These are phyloP conservation scores for Skeletonema potamos DNA, from an alignment of 108 stramenopile species.

Conservation along the genomic window DNA sequence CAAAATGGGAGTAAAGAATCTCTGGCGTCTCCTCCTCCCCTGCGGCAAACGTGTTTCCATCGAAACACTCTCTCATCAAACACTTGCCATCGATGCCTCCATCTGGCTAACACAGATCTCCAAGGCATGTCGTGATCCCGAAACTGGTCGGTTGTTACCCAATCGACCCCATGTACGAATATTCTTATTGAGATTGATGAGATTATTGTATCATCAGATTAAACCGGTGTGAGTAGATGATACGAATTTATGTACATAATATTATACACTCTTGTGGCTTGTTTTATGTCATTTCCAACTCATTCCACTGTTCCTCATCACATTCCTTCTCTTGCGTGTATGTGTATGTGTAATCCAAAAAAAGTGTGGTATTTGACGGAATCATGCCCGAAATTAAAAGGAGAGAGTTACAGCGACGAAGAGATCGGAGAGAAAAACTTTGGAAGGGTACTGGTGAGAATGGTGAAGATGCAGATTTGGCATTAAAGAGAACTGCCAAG, in stretches of 20 bases:
- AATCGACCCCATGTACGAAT: slow-evolving; percentile 93
- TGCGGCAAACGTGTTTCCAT: slow-evolving; percentile 94
- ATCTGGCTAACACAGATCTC: slow-evolving; percentile 99
- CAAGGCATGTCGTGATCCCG: slow-evolving; percentile 95
- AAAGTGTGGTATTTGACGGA: background rate
- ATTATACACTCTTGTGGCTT: no score
- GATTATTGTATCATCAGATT: slow-evolving; percentile 92
- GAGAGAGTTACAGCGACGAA: slow-evolving; percentile 67
- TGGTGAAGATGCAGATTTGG: slow-evolving; percentile 35
- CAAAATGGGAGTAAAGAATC: slow-evolving; percentile 92
- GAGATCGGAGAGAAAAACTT: slow-evolving; percentile 61
- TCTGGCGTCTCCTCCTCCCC: slow-evolving; percentile 93
- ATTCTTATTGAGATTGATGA: slow-evolving; percentile 90
- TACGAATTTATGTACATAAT: slow-evolving; percentile 98
- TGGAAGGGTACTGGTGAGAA: slow-evolving; percentile 38
- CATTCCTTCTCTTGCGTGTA: no score
- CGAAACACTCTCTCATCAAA: slow-evolving; percentile 93
- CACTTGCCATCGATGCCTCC: slow-evolving; percentile 94
- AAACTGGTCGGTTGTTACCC: slow-evolving; percentile 73
- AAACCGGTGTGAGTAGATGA: slow-evolving; percentile 96
- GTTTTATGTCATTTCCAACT: no score
- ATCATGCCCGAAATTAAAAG: slow-evolving; percentile 90
- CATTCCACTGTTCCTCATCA: no score
- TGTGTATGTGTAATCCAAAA: no score
- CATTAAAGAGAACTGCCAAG: slow-evolving; percentile 70